Evolutionary conservation across 768 basidiomycete genomes (phyloP), one percentile per base, ranked within the genome.

Genomic region (Gautieria morchelliformis): DNA sequence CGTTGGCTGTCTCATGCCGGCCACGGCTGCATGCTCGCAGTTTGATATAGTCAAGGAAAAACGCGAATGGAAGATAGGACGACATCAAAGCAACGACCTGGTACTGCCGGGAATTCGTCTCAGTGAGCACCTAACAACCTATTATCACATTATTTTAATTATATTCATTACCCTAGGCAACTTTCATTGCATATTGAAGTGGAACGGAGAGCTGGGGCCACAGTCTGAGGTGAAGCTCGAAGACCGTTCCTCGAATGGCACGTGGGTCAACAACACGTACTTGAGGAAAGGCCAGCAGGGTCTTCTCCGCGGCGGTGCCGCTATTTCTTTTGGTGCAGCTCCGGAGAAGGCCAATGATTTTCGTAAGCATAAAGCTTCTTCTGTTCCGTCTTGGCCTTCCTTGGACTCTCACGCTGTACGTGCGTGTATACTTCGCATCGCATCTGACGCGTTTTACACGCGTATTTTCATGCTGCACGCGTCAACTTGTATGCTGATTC

Each of bases 161-260:
- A 52, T 33, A 19, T 37, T 46, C n/a, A 24, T 32, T 10, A 9
- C 30, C 44, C n/a, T 58, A 83, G 81, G 81, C 67, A 83, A 82
- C 63, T 68, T 65, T 7, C 86, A 88, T 64, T 81, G 79, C 63
- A 64, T 64, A 20, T 76, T 88, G 44, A 66, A 66, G 7, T 87
- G 84, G 85, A 79, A 85, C 63, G 82, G 81, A 5, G 66, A 67
- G 14, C 74, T 78, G 33, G 65, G 66, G 24, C 60, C 63, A n/a
- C 63, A 64, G 35, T 70, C 78, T 0, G 71, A 71, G 11, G 74
- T 86, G 11, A 70, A 69, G 17, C 76, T 87, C 11, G 66, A 66
- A 4, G 86, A 88, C 68, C 61, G 69, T 44, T 85, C 83, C 35
- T 85, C 82, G 59, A 90, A 89, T 62, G 88, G 88, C 2, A 89